A percentile compares a stretch with the other conserved stretches of the same genome.
These are phyloP conservation scores for Kodamaea kakaduensis DNA, from an alignment of 805 yeast species.

Conservation along the genomic window DNA sequence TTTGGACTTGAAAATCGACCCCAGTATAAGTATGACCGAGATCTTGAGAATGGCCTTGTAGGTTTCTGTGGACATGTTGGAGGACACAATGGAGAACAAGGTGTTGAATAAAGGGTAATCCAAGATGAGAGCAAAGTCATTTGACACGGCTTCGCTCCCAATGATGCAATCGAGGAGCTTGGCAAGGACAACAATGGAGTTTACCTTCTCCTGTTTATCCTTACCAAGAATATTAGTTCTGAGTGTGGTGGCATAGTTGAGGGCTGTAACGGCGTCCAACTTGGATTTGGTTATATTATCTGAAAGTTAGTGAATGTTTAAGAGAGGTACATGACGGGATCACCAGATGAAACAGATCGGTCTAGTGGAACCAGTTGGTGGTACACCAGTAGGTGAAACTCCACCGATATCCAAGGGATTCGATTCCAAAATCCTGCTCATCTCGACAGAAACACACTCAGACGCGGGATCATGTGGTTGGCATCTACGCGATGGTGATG, in stretches of 20 bases:
- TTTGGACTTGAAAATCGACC: slow-evolving; percentile 37
- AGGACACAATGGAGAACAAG: slow-evolving; percentile 38
- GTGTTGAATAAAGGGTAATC: slow-evolving; percentile 39
- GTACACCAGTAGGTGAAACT: no score
- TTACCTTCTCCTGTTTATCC: slow-evolving; percentile 48
- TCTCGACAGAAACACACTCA: no score
- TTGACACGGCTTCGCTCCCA: slow-evolving; percentile 37
- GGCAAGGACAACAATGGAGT: slow-evolving; percentile 51
- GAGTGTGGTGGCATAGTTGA: slow-evolving; percentile 34
- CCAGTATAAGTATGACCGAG: slow-evolving; percentile 39
- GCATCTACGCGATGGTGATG: no score
- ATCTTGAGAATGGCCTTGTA: slow-evolving; percentile 45
- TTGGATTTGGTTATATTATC: slow-evolving; percentile 26
- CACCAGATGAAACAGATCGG: no score
- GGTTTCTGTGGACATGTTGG: slow-evolving; percentile 42
- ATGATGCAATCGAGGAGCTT: slow-evolving; percentile 44
- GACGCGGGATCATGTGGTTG: no score
- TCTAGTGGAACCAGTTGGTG: no score
- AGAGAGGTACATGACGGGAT: no score
- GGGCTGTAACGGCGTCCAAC: slow-evolving; percentile 30
- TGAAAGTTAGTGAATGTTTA: slow-evolving; percentile 12
- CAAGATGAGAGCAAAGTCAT: slow-evolving; percentile 31
- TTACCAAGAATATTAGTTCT: slow-evolving; percentile 41
- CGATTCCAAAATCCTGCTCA: no score
- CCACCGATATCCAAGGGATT: no score